Base-by-base conservation (phyloP, 2,329 filamentous ascomycete species). In the Calonectria hawksworthii region DNA sequence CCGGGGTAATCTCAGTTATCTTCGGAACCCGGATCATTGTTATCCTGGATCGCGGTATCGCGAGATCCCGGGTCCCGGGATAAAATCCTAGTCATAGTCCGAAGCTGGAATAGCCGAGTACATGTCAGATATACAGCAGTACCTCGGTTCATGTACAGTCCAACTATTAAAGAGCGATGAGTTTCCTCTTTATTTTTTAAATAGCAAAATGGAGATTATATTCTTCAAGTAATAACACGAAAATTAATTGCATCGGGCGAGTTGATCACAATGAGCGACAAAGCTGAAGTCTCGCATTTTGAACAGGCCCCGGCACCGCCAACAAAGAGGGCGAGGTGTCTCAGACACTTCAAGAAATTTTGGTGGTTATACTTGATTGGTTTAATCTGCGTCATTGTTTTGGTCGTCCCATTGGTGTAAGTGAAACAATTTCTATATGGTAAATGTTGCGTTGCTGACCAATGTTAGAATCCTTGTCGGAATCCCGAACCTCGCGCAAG, bases 401-500 rank as follows among this genome's bases (percentile, higher is more conserved):
- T 68, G 26, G 66, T 68, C 11, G 66, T 68, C 13, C 66, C 66
- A 8, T 47, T 68, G 52, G 13, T 68, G 51, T 59, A 28, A 50
- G 66, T 68, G 5, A 26, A 30, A 23, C 21, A 3, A 13, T 8
- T 21, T 2, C n/a, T n/a, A n/a, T 7, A 23, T 9, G 1, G 10
- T 11, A 18, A 21, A 21, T 26, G 18, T 28, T 41, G 13, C 3
- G 13, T 41, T 10, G 56, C 56, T 63, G 41, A 63, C 16, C 3
- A 2, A 18, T 21, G n/a, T 10, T n/a, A 68, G 66, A 26, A 54
- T 68, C 26, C 44, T 68, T 23, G 66, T 68, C 26, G 66, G 26
- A 28, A 68, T 68, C 18, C 66, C 66, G 4, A 68, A 68, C 6
- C 11, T 68, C 56, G 66, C 66, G 16, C 66, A 68, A n/a, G 36